Base-by-base conservation (phyloP, 495 filamentous ascomycete species). In the Astrothelium subdiscretum region DNA sequence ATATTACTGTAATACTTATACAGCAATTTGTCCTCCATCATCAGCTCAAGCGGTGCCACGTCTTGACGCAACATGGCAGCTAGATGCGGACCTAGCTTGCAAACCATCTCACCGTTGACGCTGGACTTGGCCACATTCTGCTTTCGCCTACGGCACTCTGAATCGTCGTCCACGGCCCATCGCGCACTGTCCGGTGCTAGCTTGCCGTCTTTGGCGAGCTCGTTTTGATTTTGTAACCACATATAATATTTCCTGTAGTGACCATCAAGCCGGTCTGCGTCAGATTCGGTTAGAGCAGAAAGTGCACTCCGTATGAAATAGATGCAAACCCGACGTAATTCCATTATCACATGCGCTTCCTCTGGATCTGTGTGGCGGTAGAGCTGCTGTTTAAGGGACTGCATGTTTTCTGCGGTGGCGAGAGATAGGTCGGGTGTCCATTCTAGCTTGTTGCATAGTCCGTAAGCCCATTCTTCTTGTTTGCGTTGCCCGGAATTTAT, bases 11-110 rank as follows among this genome's bases (percentile, higher is more conserved):
- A 67, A 31, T 52, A 59, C n/a, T 48, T 13, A 52, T 62, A 59
- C 10, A 67, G 66, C 10, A 67, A 32, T 8, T 62, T 32, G 32
- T 60, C 43, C 22, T 65, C 42, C 8, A 51, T 22, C 51, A 67
- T 61, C 35, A 67, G 24, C 12, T 67, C 40, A 4, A 67, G 62
- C 2, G 65, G 51, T 3, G 42, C 27, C 1, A 57, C 31, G 13
- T 64, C 32, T 3, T 32, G n/a, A 20, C 57, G 43, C 6, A 64
- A 27, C 15, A 67, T 64, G 26, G 29, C 58, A 24, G 31, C 62
- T 13, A 67, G 62, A 38, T 38, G 15, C 8, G 35, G 35, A 38
- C 35, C 35, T 15, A 38, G 15, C 8, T 15, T 6, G 35, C 35
- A 38, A 6, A 38, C 35, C 35, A 38, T 38, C 15, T 38, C 35